phyloP scores from a whole-genome alignment of 352 stramenopile genomes.

The Pythium phragmiticola region DNA sequence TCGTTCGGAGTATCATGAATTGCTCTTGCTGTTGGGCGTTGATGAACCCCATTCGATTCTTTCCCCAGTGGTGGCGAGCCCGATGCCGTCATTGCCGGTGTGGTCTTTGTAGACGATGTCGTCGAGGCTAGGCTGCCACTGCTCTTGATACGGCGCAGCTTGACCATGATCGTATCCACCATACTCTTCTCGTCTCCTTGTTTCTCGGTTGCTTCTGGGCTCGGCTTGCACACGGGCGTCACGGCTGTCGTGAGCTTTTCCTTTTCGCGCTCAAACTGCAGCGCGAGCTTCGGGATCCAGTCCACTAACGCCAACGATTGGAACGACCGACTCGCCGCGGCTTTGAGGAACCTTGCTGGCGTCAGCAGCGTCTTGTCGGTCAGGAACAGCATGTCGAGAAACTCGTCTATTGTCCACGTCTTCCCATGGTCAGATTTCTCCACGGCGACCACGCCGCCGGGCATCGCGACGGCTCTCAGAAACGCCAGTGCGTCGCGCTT shows the following conservation, averaged over 20 bases:
- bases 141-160: conserved; percentile 12
- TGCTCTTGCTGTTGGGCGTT: background rate
- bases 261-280: conserved; percentile 25
- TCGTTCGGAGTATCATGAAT: background rate
- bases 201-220: background rate
- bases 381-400: conserved; percentile 26
- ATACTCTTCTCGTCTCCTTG: conserved; percentile 1
- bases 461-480: conserved; percentile 15
- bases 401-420: conserved; percentile 22
- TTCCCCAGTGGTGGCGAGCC: background rate
- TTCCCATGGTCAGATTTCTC: conserved; percentile 5
- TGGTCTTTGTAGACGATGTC: background rate
- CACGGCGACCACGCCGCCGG: conserved; percentile 25
- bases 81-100: background rate
- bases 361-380: conserved; percentile 22
- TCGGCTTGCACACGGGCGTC: conserved; percentile 5
- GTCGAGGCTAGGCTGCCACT: background rate
- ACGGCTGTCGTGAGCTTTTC: background rate
- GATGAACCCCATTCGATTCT: background rate
- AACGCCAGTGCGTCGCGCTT: conserved; percentile 33
- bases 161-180: conserved; percentile 18
- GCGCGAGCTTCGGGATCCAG: conserved; percentile 39
- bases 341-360: conserved; percentile 29
- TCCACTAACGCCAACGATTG: conserved; percentile 25
- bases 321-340: conserved; percentile 21